Percentiles rank a stretch among this genome's conserved stretches.
Evolutionary conservation across 371 early-diverging fungal genomes (phyloP).

Genomic region (Apophysomyces sp.): DNA sequence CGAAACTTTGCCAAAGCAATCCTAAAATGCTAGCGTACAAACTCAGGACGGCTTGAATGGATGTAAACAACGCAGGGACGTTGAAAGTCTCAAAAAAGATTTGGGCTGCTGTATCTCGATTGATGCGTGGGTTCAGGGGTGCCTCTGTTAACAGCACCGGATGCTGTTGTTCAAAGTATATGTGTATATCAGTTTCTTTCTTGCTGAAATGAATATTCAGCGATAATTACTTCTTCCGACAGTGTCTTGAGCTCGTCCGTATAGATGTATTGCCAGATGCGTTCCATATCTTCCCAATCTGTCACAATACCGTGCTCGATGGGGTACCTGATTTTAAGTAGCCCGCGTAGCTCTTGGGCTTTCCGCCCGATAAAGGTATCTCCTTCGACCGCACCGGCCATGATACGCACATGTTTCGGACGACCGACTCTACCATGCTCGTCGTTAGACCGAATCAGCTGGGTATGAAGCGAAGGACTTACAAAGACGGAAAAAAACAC

Average conservation of each 20-base stretch:
- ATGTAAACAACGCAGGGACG: conserved; percentile 91
- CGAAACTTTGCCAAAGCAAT: no score
- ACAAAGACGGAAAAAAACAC: conserved; percentile 89
- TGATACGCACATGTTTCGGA: conserved; percentile 92
- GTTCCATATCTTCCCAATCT: conserved; percentile 98
- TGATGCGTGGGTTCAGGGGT: conserved; percentile 86
- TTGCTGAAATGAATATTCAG: not conserved
- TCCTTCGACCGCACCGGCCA: conserved; percentile 97
- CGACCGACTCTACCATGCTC: conserved; percentile 68
- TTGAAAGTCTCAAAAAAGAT: conserved; percentile 98
- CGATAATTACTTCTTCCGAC: not conserved
- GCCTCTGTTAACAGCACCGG: conserved; percentile 96
- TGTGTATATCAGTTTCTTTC: not conserved
- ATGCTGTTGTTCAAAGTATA: conserved; percentile 58
- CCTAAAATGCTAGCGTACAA: conserved; percentile 57
- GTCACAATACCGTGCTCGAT: conserved; percentile 96
- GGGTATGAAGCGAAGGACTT: conserved; percentile 19
- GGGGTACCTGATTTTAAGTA: conserved; percentile 91
- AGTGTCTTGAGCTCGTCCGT: conserved; percentile 81
- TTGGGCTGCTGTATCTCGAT: conserved; percentile 91
- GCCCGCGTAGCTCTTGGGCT: conserved; percentile 92
- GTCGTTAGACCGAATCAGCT: conserved; percentile 29
- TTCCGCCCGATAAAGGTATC: conserved; percentile 91
- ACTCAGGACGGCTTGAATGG: conserved; percentile 94
- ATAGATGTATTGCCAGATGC: conserved; percentile 95